Evolutionary conservation across 768 basidiomycete species (phyloP).

Genomic region (Pilatotrama ljubarskyi): DNA sequence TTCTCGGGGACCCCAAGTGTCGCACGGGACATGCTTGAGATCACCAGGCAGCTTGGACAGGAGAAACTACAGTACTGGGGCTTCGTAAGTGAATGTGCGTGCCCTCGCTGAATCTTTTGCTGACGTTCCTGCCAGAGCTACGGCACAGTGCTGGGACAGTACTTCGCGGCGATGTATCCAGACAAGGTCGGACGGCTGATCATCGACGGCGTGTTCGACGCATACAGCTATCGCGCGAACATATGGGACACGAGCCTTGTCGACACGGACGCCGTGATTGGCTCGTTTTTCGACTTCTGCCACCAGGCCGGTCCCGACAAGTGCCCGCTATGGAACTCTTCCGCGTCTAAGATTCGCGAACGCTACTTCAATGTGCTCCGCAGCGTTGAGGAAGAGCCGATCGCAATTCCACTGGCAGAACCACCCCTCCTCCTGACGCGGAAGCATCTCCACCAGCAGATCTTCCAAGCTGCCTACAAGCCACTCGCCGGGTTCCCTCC

Average conservation of each 20-base stretch:
- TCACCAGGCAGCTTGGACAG: slow-evolving; percentile 29
- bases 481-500: slow-evolving; percentile 4
- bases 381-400: slow-evolving; percentile 8
- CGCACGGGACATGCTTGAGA: slow-evolving; percentile 35
- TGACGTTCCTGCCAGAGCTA: slow-evolving; percentile 17
- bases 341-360: slow-evolving; percentile 19
- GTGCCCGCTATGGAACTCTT: slow-evolving; percentile 29
- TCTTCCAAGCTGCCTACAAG: slow-evolving; percentile 17
- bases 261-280: slow-evolving; percentile 28
- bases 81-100: slow-evolving; percentile 18
- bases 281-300: slow-evolving; percentile 22
- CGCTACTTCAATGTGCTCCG: slow-evolving; percentile 18
- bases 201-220: slow-evolving; percentile 35
- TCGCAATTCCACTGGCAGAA: slow-evolving; percentile 12
- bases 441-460: slow-evolving; percentile 5
- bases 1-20: slow-evolving; percentile 32
- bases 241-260: slow-evolving; percentile 27
- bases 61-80: slow-evolving; percentile 36
- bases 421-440: slow-evolving; percentile 16
- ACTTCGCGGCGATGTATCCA: slow-evolving; percentile 35
- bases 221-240: slow-evolving; percentile 22
- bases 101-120: not conserved
- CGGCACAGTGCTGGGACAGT: slow-evolving; percentile 23
- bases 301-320: slow-evolving; percentile 24
- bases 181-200: slow-evolving; percentile 34